Evolutionary conservation across 768 basidiomycete genomes (phyloP).

Genomic region (Tricholomella constricta): DNA sequence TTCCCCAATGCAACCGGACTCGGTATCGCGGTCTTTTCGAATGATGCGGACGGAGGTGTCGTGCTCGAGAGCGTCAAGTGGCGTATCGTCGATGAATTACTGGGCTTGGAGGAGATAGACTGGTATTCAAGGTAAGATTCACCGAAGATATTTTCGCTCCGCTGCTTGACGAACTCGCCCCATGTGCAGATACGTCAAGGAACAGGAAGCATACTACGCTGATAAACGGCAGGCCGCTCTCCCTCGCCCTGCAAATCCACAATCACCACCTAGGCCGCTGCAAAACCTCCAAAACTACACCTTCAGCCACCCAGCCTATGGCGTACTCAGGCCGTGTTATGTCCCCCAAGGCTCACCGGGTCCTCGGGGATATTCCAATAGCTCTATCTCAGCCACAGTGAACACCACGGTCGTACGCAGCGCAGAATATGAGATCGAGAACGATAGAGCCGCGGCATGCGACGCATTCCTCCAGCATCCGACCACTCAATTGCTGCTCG

Average conservation of each 20-base stretch:
- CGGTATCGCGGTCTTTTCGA: conserved; percentile 40
- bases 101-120: conserved; percentile 34
- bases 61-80: conserved; percentile 40
- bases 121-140: conserved; percentile 38
- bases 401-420: too few relatives aligned
- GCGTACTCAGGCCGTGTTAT: conserved; percentile 34
- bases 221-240: conserved; percentile 27
- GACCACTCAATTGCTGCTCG: conserved; percentile 32
- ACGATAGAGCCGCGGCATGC: conserved; percentile 20
- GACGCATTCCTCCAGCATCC: conserved; percentile 21
- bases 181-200: conserved; percentile 28
- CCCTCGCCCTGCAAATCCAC: conserved; percentile 22
- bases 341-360: conserved; percentile 14
- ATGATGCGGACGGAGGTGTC: conserved; percentile 38
- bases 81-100: conserved; percentile 38
- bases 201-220: conserved; percentile 19
- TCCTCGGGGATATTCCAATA: neutral
- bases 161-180: neutral
- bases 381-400: neutral
- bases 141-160: neutral
- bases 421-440: neutral
- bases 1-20: conserved; percentile 39
- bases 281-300: conserved; percentile 23
- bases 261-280: conserved; percentile 17
- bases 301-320: conserved; percentile 39